phyloP scores from a whole-genome alignment of 2,329 filamentous ascomycete genomes.

The Rutstroemia sp. region DNA sequence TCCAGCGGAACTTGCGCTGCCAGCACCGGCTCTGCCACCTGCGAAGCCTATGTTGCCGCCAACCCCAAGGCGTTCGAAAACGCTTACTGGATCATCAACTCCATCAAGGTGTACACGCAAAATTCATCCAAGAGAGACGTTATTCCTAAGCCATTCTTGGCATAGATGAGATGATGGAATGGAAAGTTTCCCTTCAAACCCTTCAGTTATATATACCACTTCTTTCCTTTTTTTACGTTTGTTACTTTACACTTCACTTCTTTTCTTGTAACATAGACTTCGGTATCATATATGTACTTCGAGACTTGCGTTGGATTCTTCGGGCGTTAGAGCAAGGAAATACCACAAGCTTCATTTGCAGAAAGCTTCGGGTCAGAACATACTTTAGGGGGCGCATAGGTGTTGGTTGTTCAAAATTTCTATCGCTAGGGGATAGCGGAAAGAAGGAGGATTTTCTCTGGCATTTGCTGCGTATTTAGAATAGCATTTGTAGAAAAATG shows the following conservation, averaged over 20 bases:
- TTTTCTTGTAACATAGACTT: too few species aligned
- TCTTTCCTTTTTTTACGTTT: too few species aligned
- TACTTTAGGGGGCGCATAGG: not conserved
- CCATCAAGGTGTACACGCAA: conserved; percentile 12
- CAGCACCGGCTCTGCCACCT: conserved; percentile 43
- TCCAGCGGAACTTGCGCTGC: conserved; percentile 46
- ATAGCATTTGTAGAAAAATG: too few species aligned
- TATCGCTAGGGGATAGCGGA: too few species aligned
- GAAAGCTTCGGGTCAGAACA: not conserved
- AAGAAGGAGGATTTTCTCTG: too few species aligned
- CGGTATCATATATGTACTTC: too few species aligned
- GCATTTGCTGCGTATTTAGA: too few species aligned
- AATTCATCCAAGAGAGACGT: conserved; percentile 11
- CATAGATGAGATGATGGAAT: not conserved
- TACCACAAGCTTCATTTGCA: conserved; percentile 6
- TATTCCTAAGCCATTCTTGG: not conserved
- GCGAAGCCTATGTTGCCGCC: conserved; percentile 61
- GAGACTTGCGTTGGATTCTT: not conserved
- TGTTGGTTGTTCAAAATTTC: not conserved
- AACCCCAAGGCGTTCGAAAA: conserved; percentile 66
- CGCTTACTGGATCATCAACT: conserved; percentile 71
- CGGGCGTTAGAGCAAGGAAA: conserved; percentile 2
- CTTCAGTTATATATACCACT: too few species aligned
- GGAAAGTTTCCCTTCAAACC: too few species aligned
- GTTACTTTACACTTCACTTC: too few species aligned